phyloP scores from a whole-genome alignment of 2,329 filamentous ascomycete genomes.

The Cladosporium velox region DNA sequence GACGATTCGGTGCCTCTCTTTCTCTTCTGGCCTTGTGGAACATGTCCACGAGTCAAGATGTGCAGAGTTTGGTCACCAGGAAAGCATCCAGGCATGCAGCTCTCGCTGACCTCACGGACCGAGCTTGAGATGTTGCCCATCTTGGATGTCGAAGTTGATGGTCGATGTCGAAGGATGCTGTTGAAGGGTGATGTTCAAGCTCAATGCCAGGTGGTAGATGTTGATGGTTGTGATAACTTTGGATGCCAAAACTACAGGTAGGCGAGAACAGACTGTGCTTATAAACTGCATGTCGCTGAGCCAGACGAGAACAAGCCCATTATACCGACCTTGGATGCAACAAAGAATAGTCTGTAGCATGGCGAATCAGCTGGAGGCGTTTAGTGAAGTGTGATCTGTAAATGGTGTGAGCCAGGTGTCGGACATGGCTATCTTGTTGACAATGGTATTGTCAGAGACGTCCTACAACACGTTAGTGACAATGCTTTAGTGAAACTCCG shows the following conservation, averaged over 20 bases:
- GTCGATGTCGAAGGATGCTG: not conserved
- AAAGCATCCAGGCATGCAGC: constrained; percentile 1
- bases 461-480: not conserved
- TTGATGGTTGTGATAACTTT: not conserved
- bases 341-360: not conserved
- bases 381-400: not conserved
- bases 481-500: not conserved
- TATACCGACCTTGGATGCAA: not conserved
- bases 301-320: not conserved
- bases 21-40: not conserved
- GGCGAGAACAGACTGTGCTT: not conserved
- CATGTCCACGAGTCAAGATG: not conserved
- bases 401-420: not conserved
- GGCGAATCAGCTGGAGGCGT: not conserved
- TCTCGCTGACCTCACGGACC: not conserved
- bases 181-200: not conserved
- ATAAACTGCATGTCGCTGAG: not conserved
- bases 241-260: not conserved
- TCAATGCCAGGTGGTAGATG: not conserved
- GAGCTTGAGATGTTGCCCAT: not conserved
- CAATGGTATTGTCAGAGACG: not conserved
- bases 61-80: not conserved
- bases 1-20: not conserved
- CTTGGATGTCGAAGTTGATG: not conserved
- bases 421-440: not conserved